Percentiles rank a stretch among this genome's conserved stretches.
These are phyloP conservation scores for Arxiozyma telluris DNA, from an alignment of 1,139 yeast genomes.

Conservation along the genomic window DNA sequence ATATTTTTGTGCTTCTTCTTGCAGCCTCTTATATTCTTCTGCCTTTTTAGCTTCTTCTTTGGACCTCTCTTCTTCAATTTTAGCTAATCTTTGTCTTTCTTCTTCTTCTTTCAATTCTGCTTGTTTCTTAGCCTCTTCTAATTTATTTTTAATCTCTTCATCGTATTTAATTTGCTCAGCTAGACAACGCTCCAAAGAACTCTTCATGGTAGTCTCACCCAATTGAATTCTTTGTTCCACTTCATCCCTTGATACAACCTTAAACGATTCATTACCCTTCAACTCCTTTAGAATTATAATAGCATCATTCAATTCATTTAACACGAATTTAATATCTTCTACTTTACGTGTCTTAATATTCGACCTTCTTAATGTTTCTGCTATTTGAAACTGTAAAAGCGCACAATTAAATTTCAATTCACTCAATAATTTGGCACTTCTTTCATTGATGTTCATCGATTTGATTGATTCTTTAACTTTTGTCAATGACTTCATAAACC, in stretches of 20 bases:
- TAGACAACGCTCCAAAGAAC: slow-evolving; percentile 60
- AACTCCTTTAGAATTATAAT: slow-evolving; percentile 52
- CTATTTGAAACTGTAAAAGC: slow-evolving; percentile 75
- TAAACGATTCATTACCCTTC: slow-evolving; percentile 48
- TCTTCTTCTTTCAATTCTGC: slow-evolving; percentile 41
- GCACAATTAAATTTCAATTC: slow-evolving; percentile 71
- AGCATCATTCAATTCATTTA: slow-evolving; percentile 54
- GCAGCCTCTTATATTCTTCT: slow-evolving; percentile 59
- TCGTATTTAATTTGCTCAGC: slow-evolving; percentile 69
- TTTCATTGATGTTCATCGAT: slow-evolving; percentile 20
- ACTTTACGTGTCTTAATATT: slow-evolving; percentile 52
- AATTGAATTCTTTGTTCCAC: slow-evolving; percentile 75
- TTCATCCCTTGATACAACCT: slow-evolving; percentile 68
- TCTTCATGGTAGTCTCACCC: slow-evolving; percentile 68
- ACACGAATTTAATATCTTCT: slow-evolving; percentile 52
- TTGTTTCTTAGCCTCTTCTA: slow-evolving; percentile 52
- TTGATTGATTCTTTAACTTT: slow-evolving; percentile 52
- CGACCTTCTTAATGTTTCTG: slow-evolving; percentile 66
- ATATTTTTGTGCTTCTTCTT: slow-evolving; percentile 69
- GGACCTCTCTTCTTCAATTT: slow-evolving; percentile 37
- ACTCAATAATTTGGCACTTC: slow-evolving; percentile 33
- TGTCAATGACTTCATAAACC: slow-evolving; percentile 53
- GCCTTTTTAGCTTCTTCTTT: slow-evolving; percentile 39
- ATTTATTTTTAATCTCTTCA: slow-evolving; percentile 45
- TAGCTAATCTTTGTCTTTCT: slow-evolving; percentile 46